Conservation (phyloP, 257 asterid genomes). For the Schizonepeta tenuifolia region DNA sequence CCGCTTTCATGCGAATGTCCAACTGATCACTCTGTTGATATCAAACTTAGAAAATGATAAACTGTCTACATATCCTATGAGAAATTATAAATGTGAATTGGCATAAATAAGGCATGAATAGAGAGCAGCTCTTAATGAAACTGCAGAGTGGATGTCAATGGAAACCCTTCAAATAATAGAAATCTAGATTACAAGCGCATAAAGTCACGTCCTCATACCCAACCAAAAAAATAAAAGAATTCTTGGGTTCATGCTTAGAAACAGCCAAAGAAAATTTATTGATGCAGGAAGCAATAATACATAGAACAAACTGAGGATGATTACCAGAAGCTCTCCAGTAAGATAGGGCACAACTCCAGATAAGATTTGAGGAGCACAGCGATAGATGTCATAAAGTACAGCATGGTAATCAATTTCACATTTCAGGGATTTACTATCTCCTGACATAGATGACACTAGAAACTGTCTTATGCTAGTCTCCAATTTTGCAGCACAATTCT, state of each 20-base stretch:
- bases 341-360: slow-evolving; percentile 89
- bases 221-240: slow-evolving; percentile 5
- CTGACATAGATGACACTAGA: slow-evolving; percentile 83
- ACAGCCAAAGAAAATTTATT: slow-evolving; percentile 1
- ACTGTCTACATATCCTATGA: not conserved
- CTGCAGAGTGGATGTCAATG: slow-evolving; percentile 20
- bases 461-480: slow-evolving; percentile 81
- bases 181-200: slow-evolving; percentile 10
- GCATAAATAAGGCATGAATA: slow-evolving; percentile 5
- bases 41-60: slow-evolving; percentile 35
- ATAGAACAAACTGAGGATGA: slow-evolving; percentile 34
- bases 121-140: slow-evolving; percentile 19
- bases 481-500: slow-evolving; percentile 74
- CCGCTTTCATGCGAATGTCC: slow-evolving; percentile 80
- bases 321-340: slow-evolving; percentile 95
- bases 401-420: slow-evolving; percentile 64
- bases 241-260: slow-evolving; percentile 15
- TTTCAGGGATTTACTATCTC: slow-evolving; percentile 62
- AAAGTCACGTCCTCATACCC: slow-evolving; percentile 19
- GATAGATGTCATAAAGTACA: slow-evolving; percentile 74
- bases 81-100: not conserved
- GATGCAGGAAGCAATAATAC: slow-evolving; percentile 2
- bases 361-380: slow-evolving; percentile 79
- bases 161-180: slow-evolving; percentile 24
- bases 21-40: slow-evolving; percentile 76